Conservation (phyloP, 371 early-diverging fungal genomes). For the Pancytospora philotis region DNA sequence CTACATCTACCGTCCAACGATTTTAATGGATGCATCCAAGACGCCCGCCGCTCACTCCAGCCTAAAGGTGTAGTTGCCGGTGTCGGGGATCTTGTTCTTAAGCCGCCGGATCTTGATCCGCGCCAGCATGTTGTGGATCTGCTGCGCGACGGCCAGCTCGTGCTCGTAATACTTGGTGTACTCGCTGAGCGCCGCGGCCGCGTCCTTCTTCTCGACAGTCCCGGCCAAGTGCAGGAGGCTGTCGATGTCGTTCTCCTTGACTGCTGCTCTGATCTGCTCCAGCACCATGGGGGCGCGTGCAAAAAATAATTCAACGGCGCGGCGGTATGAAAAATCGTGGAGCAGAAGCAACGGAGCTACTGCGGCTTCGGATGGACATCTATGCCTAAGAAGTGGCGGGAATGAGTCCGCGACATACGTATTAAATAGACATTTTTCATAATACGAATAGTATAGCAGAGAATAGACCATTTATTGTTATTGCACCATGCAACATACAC, state of each 20-base stretch:
- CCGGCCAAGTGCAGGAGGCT: neutral
- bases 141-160: neutral
- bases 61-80: constrained; percentile 1
- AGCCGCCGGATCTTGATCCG: neutral
- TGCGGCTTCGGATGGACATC: no score
- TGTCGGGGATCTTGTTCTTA: constrained; percentile 1
- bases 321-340: no score
- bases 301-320: no score
- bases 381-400: no score
- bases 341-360: no score
- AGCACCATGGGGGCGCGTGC: neutral
- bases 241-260: constrained; percentile 13
- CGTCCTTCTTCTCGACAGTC: neutral
- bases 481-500: no score
- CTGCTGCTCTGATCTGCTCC: constrained; percentile 12
- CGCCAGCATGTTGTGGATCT: constrained; percentile 10
- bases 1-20: no score
- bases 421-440: no score
- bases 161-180: constrained; percentile 10
- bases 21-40: no score
- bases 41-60: constrained; percentile 1
- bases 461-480: no score
- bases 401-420: no score
- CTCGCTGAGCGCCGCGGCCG: neutral
- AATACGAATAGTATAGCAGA: no score